Evolutionary conservation across 1,284 basidiomycete genomes (phyloP).

Genomic region (Puccinia hordei): DNA sequence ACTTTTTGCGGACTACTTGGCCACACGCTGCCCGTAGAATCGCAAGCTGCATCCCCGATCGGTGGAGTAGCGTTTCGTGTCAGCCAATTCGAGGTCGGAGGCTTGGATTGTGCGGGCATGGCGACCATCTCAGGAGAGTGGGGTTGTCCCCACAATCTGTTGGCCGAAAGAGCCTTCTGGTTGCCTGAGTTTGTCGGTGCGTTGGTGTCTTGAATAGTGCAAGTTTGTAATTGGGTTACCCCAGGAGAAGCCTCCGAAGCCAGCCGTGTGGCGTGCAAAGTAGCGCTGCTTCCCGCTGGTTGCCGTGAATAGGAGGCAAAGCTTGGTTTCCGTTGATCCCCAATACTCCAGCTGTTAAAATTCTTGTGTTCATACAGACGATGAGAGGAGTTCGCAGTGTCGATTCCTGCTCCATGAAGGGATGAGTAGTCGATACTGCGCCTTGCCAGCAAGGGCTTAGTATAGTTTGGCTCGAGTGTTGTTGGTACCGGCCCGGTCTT

Average conservation of each 20-base stretch:
- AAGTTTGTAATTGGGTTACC: neutral
- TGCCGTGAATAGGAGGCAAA: conserved; percentile 14
- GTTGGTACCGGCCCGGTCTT: neutral
- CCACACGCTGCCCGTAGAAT: neutral
- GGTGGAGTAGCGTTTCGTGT: conserved; percentile 13
- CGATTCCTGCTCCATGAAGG: conserved; percentile 21
- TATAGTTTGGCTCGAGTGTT: neutral
- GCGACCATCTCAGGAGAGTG: neutral
- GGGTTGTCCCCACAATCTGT: neutral
- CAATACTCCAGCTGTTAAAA: conserved; percentile 11
- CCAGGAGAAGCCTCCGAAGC: conserved; percentile 1
- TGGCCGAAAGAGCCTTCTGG: neutral
- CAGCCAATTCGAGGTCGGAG: conserved; percentile 7
- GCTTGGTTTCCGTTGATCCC: neutral
- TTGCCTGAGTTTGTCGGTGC: neutral
- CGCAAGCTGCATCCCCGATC: neutral
- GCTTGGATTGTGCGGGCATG: neutral
- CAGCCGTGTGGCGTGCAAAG: neutral
- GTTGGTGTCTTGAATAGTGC: neutral
- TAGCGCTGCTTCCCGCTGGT: neutral
- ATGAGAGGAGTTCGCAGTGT: conserved; percentile 3
- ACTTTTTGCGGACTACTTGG: conserved; percentile 3
- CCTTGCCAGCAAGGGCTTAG: conserved; percentile 8
- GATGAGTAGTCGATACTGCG: conserved; percentile 37
- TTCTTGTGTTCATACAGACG: conserved; percentile 3